A percentile compares a stretch with the other conserved stretches of the same genome.
Evolutionary conservation across 495 filamentous ascomycete species (phyloP).

Genomic region (Endocarpon pusillum): DNA sequence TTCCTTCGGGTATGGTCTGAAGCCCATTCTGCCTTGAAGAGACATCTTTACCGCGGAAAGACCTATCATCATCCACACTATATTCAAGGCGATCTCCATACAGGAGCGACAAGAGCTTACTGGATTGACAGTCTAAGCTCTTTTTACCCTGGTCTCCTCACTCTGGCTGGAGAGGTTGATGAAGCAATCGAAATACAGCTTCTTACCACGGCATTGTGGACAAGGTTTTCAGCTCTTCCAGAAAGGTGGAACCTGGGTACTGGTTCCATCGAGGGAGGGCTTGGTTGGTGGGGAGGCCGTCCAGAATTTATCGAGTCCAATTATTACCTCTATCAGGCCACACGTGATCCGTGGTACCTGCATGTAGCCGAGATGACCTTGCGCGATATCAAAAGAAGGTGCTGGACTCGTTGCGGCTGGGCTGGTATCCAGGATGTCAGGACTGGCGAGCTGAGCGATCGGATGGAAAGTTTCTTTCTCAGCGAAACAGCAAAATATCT

Average conservation of each 20-base stretch:
- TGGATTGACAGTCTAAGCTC: conserved; percentile 95
- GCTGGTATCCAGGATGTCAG: conserved; percentile 86
- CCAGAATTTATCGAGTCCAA: conserved; percentile 95
- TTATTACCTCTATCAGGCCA: conserved; percentile 81
- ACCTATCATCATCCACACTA: conserved; percentile 77
- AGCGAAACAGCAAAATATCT: conserved; percentile 94
- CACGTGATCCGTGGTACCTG: conserved; percentile 91
- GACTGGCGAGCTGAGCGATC: conserved; percentile 74
- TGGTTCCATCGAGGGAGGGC: conserved; percentile 69
- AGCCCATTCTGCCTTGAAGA: conserved; percentile 68
- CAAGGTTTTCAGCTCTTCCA: conserved; percentile 75
- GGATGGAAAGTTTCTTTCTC: conserved; percentile 98
- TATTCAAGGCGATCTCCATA: conserved; percentile 72
- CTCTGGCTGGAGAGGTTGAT: conserved; percentile 70
- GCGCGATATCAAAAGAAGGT: conserved; percentile 72
- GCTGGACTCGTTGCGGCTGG: conserved; percentile 91
- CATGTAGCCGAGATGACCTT: conserved; percentile 92
- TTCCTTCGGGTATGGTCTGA: conserved; percentile 78
- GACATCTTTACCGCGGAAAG: conserved; percentile 53
- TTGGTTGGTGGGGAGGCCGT: conserved; percentile 86
- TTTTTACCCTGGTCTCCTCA: conserved; percentile 85
- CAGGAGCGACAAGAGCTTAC: conserved; percentile 62
- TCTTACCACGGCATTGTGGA: conserved; percentile 85
- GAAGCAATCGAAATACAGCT: conserved; percentile 81
- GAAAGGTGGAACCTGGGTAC: conserved; percentile 83